A percentile compares a stretch with the other conserved stretches of the same genome.
phyloP scores from a whole-genome alignment of 495 filamentous ascomycete genomes.

The Cercophora sp. region DNA sequence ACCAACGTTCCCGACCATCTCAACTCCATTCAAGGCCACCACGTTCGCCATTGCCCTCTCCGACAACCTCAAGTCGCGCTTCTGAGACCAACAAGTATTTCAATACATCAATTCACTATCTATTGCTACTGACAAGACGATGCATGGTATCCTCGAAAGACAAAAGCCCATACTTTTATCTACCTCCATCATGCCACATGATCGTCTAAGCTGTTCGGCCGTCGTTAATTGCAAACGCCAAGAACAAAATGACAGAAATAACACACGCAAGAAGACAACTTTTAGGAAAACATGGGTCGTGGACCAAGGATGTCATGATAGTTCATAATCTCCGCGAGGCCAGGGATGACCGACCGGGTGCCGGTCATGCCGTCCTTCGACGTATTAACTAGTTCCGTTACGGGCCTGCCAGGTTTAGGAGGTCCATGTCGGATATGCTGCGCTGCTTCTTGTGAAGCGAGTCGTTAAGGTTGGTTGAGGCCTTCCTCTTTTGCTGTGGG shows the following conservation, averaged over 20 bases:
- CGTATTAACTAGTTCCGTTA: conserved; percentile 17
- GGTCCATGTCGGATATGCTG: conserved; percentile 43
- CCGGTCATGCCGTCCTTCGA: conserved; percentile 32
- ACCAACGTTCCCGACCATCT: conserved; percentile 2
- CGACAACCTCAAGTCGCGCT: background rate
- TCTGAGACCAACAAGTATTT: background rate
- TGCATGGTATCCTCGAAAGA: conserved; percentile 24
- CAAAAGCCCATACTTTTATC: conserved; percentile 21
- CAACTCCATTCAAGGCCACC: background rate
- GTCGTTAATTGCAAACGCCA: background rate
- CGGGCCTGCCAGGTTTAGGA: conserved; percentile 1
- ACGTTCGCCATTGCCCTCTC: background rate
- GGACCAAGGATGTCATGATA: background rate
- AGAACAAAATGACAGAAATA: background rate
- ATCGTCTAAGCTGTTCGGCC: background rate
- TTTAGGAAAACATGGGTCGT: background rate
- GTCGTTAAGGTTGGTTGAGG: conserved; percentile 28
- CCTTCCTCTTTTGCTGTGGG: conserved; percentile 50
- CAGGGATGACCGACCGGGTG: conserved; percentile 25
- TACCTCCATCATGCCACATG: conserved; percentile 19
- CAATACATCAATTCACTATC: background rate
- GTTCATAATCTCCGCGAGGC: conserved; percentile 26
- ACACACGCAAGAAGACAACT: background rate
- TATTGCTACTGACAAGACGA: background rate
- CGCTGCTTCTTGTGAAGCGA: conserved; percentile 47